Base-by-base conservation (phyloP, 192 early-diverging fungal species). In the Phlyctochytrium arcticum region DNA sequence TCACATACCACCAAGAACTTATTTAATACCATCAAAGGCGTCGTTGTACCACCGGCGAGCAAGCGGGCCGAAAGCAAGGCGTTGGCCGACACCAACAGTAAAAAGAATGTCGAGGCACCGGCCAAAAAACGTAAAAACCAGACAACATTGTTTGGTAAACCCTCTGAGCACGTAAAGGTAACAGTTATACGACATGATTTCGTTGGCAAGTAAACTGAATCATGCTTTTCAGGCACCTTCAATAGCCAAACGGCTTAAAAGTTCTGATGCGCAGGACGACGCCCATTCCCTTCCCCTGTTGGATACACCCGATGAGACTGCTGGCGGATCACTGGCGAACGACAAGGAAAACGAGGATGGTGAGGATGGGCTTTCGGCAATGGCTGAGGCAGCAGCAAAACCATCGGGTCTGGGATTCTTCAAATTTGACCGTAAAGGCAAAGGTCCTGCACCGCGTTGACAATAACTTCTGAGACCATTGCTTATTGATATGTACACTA, bases 41-140 rank as follows among this genome's bases (percentile, higher is more conserved):
- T 51, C 7, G 49, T 26, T n/a, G 27, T 9, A 10, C 8, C 49
- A 7, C n/a, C n/a, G 23, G 27, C n/a, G 49, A 26, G 23, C 49
- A 21, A 12, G 10, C 10, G n/a, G n/a, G 39, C 10, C n/a, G 39
- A n/a, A n/a, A n/a, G n/a, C n/a, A n/a, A n/a, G n/a, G n/a, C n/a
- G n/a, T n/a, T n/a, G n/a, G 50, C 50, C n/a, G 55, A 57, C 12
- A 3, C 55, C n/a, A 57, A 35, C 12, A 19, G 26, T 10, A 57
- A 36, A 36, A 15, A 24, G 33, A 34, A 57, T 57, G 15, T 27
- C 15, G 59, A 42, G 42, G 44, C 50, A 10, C n/a, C 36, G 10
- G 39, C 37, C 19, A 60, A 48, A 48, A 60, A 60, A 23, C 59
- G 59, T 10, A 60, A 60, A 30, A 60, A 48, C 27, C 59, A 60